These are phyloP conservation scores for Hondaea fermentalgiana DNA, from an alignment of 108 stramenopile species.

Conservation along the genomic window DNA sequence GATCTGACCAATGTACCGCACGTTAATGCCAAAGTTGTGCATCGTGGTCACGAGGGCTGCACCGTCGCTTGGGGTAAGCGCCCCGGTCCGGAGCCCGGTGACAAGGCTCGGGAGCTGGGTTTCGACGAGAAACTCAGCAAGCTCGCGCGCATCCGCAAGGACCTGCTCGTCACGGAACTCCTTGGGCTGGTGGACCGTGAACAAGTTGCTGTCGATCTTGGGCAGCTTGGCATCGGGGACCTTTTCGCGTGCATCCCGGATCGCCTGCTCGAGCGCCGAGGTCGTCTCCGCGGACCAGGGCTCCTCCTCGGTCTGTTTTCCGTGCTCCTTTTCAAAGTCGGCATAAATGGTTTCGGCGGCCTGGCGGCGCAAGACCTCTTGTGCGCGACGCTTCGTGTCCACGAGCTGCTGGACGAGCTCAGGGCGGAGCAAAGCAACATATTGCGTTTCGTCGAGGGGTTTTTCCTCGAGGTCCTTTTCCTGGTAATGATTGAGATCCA, in stretches of 20 bases:
- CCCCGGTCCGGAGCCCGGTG: background rate
- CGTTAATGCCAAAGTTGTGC: slow-evolving; percentile 82
- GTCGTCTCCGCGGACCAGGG: background rate
- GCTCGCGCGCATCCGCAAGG: slow-evolving; percentile 70
- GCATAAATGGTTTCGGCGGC: background rate
- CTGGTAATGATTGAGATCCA: slow-evolving; percentile 87
- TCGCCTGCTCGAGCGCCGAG: slow-evolving; percentile 12
- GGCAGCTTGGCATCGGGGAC: slow-evolving; percentile 32
- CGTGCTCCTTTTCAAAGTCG: background rate
- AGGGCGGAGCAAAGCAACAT: slow-evolving; percentile 63
- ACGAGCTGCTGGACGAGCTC: slow-evolving; percentile 67
- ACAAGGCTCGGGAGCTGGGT: slow-evolving; percentile 57
- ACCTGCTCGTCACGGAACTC: slow-evolving; percentile 39
- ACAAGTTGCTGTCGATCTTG: slow-evolving; percentile 67
- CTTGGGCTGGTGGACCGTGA: slow-evolving; percentile 57
- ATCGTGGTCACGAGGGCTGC: slow-evolving; percentile 65
- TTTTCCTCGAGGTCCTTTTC: slow-evolving; percentile 64
- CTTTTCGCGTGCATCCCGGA: background rate
- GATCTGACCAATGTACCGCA: slow-evolving; percentile 82
- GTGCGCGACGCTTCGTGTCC: slow-evolving; percentile 49
- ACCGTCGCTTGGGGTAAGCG: slow-evolving; percentile 50
- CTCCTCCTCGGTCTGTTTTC: background rate
- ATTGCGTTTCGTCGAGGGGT: background rate
- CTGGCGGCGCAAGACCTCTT: background rate
- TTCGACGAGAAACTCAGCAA: slow-evolving; percentile 71